Conservation (phyloP, 805 yeast species). For the Metschnikowia matae region DNA sequence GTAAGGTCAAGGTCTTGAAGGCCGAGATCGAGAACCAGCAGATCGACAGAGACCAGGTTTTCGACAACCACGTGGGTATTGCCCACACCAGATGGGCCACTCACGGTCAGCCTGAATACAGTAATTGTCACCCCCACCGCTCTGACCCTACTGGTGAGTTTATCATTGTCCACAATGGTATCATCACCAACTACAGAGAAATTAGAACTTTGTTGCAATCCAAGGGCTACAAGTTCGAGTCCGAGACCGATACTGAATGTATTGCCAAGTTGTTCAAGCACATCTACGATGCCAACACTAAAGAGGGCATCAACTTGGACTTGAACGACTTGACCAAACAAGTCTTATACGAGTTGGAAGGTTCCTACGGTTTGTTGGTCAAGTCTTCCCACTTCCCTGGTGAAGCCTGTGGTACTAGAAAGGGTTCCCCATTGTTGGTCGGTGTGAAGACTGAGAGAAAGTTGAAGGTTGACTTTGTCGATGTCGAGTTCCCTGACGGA, state of each 20-base stretch:
- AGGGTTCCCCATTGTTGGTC: conserved; percentile 94
- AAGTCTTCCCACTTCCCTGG: conserved; percentile 91
- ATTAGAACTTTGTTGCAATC: conserved; percentile 73
- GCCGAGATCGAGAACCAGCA: conserved; percentile 51
- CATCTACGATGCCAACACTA: conserved; percentile 70
- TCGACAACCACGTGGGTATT: conserved; percentile 87
- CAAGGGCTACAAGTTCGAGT: conserved; percentile 79
- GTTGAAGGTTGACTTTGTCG: conserved; percentile 96
- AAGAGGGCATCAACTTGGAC: conserved; percentile 76
- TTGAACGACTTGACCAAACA: conserved; percentile 90
- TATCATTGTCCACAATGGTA: conserved; percentile 95
- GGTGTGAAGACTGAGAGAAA: conserved; percentile 97
- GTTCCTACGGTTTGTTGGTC: conserved; percentile 94
- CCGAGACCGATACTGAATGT: conserved; percentile 97
- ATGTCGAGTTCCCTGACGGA: conserved; percentile 89
- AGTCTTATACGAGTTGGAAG: conserved; percentile 89
- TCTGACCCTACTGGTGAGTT: conserved; percentile 83
- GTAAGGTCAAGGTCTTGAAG: conserved; percentile 82
- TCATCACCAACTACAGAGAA: conserved; percentile 92
- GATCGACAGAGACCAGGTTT: conserved; percentile 58
- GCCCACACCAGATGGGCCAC: conserved; percentile 99
- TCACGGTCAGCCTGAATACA: conserved; percentile 85
- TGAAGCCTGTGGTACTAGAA: conserved; percentile 94
- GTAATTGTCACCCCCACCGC: conserved; percentile 94
- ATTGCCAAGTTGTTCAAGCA: conserved; percentile 94